These are phyloP conservation scores for Cladosporium sp. DNA, from an alignment of 2,329 filamentous ascomycete genomes.

Conservation along the genomic window DNA sequence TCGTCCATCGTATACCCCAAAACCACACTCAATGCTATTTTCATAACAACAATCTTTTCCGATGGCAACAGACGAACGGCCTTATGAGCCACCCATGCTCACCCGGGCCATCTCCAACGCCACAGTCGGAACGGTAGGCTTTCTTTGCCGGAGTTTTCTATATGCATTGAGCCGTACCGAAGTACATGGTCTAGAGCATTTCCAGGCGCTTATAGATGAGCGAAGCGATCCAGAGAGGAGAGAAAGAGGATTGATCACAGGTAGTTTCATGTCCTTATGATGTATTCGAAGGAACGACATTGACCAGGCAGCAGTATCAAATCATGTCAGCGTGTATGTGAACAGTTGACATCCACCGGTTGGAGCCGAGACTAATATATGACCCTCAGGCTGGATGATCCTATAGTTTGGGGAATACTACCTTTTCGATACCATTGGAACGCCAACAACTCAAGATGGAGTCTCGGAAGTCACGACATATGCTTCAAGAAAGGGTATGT, in stretches of 20 bases:
- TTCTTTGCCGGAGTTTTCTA: conserved; percentile 69
- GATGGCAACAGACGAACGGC: conserved; percentile 35
- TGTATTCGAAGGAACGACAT: conserved; percentile 2
- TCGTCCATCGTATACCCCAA: too few relatives aligned
- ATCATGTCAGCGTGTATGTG: conserved; percentile 83
- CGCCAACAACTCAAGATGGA: conserved; percentile 76
- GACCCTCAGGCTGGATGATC: conserved; percentile 74
- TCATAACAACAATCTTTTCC: neutral
- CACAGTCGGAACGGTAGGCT: conserved; percentile 68
- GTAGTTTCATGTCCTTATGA: conserved; percentile 29
- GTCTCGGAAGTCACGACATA: conserved; percentile 88
- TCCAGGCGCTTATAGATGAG: conserved; percentile 70
- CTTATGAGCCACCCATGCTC: conserved; percentile 54
- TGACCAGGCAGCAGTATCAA: conserved; percentile 55
- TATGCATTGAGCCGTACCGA: conserved; percentile 70
- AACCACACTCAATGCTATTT: neutral
- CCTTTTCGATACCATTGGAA: conserved; percentile 69
- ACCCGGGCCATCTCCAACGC: conserved; percentile 71
- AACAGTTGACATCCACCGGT: conserved; percentile 20
- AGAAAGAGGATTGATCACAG: conserved; percentile 72
- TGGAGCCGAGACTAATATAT: conserved; percentile 14
- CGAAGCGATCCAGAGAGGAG: conserved; percentile 62
- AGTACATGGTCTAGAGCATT: conserved; percentile 68
- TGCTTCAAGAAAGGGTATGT: conserved; percentile 81
- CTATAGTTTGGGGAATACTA: conserved; percentile 85